Base-by-base conservation (phyloP, 495 filamentous ascomycete species). In the Pseudevernia furfuracea region DNA sequence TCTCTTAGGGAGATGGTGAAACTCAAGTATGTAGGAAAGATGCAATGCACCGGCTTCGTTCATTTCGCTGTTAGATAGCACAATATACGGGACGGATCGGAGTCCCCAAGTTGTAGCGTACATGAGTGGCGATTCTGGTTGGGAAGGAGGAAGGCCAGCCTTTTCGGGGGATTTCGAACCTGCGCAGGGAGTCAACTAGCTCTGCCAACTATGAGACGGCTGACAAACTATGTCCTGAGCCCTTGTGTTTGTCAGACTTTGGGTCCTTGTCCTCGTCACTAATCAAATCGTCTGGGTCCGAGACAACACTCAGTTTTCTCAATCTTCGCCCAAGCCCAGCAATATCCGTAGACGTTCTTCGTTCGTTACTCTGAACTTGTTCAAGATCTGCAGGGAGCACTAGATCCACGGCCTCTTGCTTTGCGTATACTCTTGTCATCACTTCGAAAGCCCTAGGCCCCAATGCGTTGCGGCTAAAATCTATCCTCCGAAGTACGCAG, bases 81-180 rank as follows among this genome's bases (percentile, higher is more conserved):
- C 72, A 34, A 83, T 59, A 65, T 76, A 80, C 7, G 79, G 78
- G 39, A 82, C 70, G 1, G 79, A 78, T 28, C 78, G 74, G 15
- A 83, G 69, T 11, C 81, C 81, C 23, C 73, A 67, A 11, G 74
- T 78, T 58, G 74, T 72, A 23, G 71, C 63, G 41, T 74, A 78
- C 28, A 64, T 28, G 10, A n/a, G 41, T 59, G 61, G 48, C 7
- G 48, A 58, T 66, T 65, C 69, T 71, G 44, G 43, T 58, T 72
- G 59, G 14, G 72, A 68, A n/a, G 39, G 57, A 17, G 69, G 48
- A 21, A 60, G 34, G 28, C 64, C 41, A 38, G 36, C 62, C 43
- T 74, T 75, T 37, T 60, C 67, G 17, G 46, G 64, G 32, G 48
- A 70, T 66, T 62, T 64, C 46, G 58, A 66, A 44, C 55, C 66